Conservation (phyloP, 2,329 filamentous ascomycete species). For the Trematosphaeria pertusa region DNA sequence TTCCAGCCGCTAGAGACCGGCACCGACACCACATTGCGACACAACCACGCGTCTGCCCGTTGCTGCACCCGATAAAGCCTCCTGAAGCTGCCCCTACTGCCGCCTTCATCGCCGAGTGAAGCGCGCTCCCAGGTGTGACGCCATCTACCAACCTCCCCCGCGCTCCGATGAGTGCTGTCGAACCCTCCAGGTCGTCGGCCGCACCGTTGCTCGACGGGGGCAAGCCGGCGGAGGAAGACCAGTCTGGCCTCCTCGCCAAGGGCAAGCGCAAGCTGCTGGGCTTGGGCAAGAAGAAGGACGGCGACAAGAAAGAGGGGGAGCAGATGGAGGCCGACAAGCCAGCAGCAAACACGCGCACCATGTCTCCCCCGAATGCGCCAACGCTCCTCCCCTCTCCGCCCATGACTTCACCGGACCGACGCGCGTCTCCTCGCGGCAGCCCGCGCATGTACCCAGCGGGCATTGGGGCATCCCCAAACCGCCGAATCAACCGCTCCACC, state of each 20-base stretch:
- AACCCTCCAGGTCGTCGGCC: constrained; percentile 21
- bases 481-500: constrained; percentile 65
- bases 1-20: too few species aligned
- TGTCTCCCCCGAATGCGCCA: constrained; percentile 27
- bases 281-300: constrained; percentile 46
- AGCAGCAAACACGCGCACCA: constrained; percentile 17
- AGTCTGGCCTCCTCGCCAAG: constrained; percentile 34
- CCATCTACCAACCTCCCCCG: neutral
- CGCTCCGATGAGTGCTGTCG: constrained; percentile 30
- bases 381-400: constrained; percentile 42
- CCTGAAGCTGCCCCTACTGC: too few species aligned
- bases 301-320: constrained; percentile 20
- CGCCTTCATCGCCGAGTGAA: neutral
- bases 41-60: too few species aligned
- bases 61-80: too few species aligned
- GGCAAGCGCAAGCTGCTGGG: constrained; percentile 47
- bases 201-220: constrained; percentile 27
- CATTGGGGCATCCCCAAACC: constrained; percentile 65
- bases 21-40: too few species aligned
- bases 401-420: constrained; percentile 34
- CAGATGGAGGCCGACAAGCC: constrained; percentile 18
- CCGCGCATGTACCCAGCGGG: constrained; percentile 44
- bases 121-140: neutral
- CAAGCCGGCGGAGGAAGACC: constrained; percentile 30
- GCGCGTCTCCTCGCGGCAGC: constrained; percentile 44